A percentile compares a stretch with the other conserved stretches of the same genome.
phyloP scores from a whole-genome alignment of 1,139 yeast genomes.

The Pichia sp. region DNA sequence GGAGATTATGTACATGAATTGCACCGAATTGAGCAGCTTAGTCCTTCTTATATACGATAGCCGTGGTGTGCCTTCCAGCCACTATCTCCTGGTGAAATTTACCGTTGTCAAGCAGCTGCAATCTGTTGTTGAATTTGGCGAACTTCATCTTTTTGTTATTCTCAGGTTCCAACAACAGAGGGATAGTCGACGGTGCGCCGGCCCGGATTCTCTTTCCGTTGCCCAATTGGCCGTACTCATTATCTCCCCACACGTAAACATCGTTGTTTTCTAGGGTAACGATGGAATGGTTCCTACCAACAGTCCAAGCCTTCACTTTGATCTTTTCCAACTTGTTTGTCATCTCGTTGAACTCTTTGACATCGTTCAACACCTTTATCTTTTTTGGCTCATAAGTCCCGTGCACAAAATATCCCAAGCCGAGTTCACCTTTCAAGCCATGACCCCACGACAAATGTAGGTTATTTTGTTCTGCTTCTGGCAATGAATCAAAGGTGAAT shows the following conservation, averaged over 20 bases:
- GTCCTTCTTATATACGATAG: constrained; percentile 48
- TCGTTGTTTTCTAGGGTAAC: constrained; percentile 60
- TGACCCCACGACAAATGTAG: constrained; percentile 66
- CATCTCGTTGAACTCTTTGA: constrained; percentile 39
- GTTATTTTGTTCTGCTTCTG: constrained; percentile 28
- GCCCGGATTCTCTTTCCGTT: constrained; percentile 66
- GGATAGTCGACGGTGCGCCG: constrained; percentile 52
- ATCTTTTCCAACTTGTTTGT: constrained; percentile 37
- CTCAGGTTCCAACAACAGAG: constrained; percentile 55
- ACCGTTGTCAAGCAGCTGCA: constrained; percentile 40
- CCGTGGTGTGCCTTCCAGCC: constrained; percentile 62
- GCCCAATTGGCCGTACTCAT: constrained; percentile 78
- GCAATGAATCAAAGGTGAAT: constrained; percentile 25
- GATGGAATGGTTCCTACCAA: constrained; percentile 64
- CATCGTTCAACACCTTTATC: constrained; percentile 47
- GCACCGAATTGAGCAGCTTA: neutral
- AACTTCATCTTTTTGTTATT: constrained; percentile 9
- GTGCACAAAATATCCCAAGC: constrained; percentile 67
- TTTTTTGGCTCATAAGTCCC: constrained; percentile 64
- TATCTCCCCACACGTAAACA: constrained; percentile 78
- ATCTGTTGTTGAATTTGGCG: constrained; percentile 39
- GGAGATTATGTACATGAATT: neutral
- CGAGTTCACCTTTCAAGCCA: constrained; percentile 86
- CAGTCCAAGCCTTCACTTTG: constrained; percentile 48
- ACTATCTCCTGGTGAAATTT: constrained; percentile 51